A percentile compares a stretch with the other conserved stretches of the same genome.
These are phyloP conservation scores for Davidsoniella virescens DNA, from an alignment of 2,329 filamentous ascomycete species.

Conservation along the genomic window DNA sequence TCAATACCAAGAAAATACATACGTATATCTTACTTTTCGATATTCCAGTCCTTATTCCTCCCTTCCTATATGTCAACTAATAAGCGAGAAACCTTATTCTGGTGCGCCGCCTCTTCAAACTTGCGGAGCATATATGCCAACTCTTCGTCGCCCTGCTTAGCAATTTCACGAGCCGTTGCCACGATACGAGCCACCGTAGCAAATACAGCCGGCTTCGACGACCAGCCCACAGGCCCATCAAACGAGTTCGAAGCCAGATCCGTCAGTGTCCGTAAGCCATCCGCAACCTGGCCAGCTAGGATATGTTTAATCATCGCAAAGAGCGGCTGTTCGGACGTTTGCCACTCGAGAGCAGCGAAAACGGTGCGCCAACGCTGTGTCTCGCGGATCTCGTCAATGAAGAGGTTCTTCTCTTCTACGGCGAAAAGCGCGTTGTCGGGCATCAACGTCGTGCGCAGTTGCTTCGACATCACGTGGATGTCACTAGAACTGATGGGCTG, in stretches of 20 bases:
- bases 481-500: constrained; percentile 4
- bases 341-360: constrained; percentile 21
- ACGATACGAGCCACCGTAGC: constrained; percentile 36
- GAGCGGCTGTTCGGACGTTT: constrained; percentile 13
- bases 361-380: constrained; percentile 48
- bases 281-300: constrained; percentile 15
- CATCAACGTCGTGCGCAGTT: constrained; percentile 30
- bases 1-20: background rate
- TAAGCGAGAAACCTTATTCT: constrained; percentile 13
- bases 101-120: constrained; percentile 7
- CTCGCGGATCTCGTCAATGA: constrained; percentile 67
- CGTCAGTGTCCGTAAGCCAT: background rate
- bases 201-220: constrained; percentile 52
- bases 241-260: constrained; percentile 18
- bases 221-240: constrained; percentile 60
- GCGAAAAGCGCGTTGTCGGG: constrained; percentile 60
- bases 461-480: constrained; percentile 18
- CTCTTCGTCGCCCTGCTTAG: constrained; percentile 10
- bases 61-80: constrained; percentile 12
- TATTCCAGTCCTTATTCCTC: background rate
- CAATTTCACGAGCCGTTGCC: constrained; percentile 23
- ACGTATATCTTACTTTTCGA: background rate
- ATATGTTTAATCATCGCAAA: constrained; percentile 13
- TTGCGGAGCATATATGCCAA: constrained; percentile 13
- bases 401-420: constrained; percentile 89